Percentiles rank a stretch among this genome's conserved stretches.
Evolutionary conservation across 768 basidiomycete species (phyloP).

Genomic region (Gloeopeniophorella convolvens): DNA sequence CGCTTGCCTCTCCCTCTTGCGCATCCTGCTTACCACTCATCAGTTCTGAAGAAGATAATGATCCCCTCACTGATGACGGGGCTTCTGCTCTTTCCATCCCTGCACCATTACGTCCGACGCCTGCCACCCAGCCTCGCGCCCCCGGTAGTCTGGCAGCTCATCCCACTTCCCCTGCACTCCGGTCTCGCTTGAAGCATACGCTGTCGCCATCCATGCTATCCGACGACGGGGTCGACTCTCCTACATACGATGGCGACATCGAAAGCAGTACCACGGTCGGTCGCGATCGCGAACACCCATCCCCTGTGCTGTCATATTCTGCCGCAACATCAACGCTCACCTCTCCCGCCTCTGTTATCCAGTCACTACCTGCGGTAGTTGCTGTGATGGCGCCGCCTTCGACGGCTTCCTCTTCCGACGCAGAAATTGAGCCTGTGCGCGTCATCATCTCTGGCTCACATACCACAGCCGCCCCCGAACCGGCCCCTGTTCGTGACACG

Average conservation of each 20-base stretch:
- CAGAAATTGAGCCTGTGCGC: slow-evolving; percentile 15
- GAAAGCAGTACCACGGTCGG: slow-evolving; percentile 69
- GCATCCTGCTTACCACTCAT: slow-evolving; percentile 24
- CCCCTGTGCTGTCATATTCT: slow-evolving; percentile 24
- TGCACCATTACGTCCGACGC: slow-evolving; percentile 20
- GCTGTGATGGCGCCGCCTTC: slow-evolving; percentile 4
- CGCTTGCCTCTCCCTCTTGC: slow-evolving; percentile 17
- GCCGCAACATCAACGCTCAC: slow-evolving; percentile 22
- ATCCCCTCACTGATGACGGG: slow-evolving; percentile 74
- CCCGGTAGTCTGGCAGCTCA: slow-evolving; percentile 7
- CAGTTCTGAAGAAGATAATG: slow-evolving; percentile 85
- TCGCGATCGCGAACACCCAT: slow-evolving; percentile 33
- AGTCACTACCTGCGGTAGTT: slow-evolving; percentile 12
- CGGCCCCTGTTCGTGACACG: slow-evolving; percentile 24
- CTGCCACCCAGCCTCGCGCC: slow-evolving; percentile 23
- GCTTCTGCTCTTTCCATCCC: slow-evolving; percentile 46
- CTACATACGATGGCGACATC: slow-evolving; percentile 87
- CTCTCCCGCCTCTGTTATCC: slow-evolving; percentile 9
- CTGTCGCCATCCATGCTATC: slow-evolving; percentile 38
- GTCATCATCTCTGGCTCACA: slow-evolving; percentile 1
- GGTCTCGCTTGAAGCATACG: slow-evolving; percentile 31
- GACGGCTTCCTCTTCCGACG: slow-evolving; percentile 19
- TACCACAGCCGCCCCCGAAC: slow-evolving; percentile 18
- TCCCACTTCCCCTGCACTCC: slow-evolving; percentile 18
- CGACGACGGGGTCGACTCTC: slow-evolving; percentile 75